These are phyloP conservation scores for Pythium rhizo-oryzae DNA, from an alignment of 352 stramenopile species.

Conservation along the genomic window DNA sequence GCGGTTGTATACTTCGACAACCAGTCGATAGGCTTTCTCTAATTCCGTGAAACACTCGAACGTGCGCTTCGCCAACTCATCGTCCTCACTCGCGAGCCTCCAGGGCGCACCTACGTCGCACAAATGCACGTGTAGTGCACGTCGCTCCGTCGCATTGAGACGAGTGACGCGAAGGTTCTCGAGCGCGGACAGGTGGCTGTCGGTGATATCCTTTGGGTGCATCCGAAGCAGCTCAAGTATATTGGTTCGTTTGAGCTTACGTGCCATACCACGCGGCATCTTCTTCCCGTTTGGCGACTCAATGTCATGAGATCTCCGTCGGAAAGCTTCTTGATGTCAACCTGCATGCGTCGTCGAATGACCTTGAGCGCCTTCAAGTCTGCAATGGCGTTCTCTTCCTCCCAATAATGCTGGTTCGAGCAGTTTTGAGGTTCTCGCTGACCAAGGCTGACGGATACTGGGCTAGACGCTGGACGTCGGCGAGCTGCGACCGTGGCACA, in stretches of 20 bases:
- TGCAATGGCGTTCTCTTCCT: conserved; percentile 87
- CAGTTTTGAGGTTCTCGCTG: too few species aligned
- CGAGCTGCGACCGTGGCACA: background rate
- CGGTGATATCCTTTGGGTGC: conserved; percentile 84
- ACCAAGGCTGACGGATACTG: background rate
- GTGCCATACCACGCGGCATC: conserved; percentile 77
- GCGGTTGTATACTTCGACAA: conserved; percentile 90
- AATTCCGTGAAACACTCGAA: conserved; percentile 93
- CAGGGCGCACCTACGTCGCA: conserved; percentile 81
- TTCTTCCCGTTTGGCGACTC: conserved; percentile 76
- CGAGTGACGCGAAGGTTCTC: conserved; percentile 92
- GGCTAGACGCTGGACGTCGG: background rate
- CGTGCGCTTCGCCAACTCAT: conserved; percentile 93
- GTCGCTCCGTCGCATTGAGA: conserved; percentile 89
- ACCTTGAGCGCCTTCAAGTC: conserved; percentile 90
- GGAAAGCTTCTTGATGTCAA: conserved; percentile 91
- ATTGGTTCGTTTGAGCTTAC: conserved; percentile 94
- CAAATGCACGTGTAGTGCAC: conserved; percentile 90
- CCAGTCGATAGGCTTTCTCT: conserved; percentile 92
- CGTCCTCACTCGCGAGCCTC: conserved; percentile 81
- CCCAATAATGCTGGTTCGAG: conserved; percentile 77
- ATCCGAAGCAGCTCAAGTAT: conserved; percentile 89
- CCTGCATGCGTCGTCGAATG: conserved; percentile 91
- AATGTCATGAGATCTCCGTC: conserved; percentile 80
- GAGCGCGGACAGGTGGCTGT: conserved; percentile 89